phyloP scores from a whole-genome alignment of 1,284 basidiomycete genomes.

The Taiwanofungus camphoratus region DNA sequence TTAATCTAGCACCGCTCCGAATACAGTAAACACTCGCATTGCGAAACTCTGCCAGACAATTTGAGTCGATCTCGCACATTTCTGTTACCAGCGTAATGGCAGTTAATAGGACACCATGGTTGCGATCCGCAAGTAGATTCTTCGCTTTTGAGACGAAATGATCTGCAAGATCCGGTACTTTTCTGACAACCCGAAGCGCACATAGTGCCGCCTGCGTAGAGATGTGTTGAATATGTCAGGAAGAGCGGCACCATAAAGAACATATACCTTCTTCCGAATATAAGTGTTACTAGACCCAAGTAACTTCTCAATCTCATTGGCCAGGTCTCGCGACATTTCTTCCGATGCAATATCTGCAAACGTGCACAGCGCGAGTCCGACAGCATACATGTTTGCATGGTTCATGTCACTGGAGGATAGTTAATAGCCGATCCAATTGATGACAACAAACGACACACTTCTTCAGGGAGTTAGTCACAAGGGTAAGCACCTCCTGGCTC shows the following conservation, averaged over 20 bases:
- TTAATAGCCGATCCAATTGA: conserved; percentile 5
- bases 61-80: conserved; percentile 82
- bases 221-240: not conserved
- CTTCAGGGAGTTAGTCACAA: conserved; percentile 98
- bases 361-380: conserved; percentile 95
- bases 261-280: conserved; percentile 91
- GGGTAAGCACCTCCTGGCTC: conserved; percentile 95
- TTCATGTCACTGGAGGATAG: conserved; percentile 92
- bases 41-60: conserved; percentile 81
- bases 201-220: conserved; percentile 82
- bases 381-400: conserved; percentile 98
- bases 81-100: conserved; percentile 94
- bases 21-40: conserved; percentile 47
- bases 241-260: not conserved
- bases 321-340: conserved; percentile 96
- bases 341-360: conserved; percentile 99
- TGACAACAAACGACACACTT: conserved; percentile 64
- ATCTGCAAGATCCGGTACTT: conserved; percentile 94
- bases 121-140: conserved; percentile 89
- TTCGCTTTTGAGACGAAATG: conserved; percentile 90
- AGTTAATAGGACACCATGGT: conserved; percentile 93
- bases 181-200: conserved; percentile 93
- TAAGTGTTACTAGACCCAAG: conserved; percentile 98
- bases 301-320: conserved; percentile 96
- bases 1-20: not conserved